Evolutionary conservation across 495 filamentous ascomycete genomes (phyloP).

Genomic region (Aspergillus diversus): DNA sequence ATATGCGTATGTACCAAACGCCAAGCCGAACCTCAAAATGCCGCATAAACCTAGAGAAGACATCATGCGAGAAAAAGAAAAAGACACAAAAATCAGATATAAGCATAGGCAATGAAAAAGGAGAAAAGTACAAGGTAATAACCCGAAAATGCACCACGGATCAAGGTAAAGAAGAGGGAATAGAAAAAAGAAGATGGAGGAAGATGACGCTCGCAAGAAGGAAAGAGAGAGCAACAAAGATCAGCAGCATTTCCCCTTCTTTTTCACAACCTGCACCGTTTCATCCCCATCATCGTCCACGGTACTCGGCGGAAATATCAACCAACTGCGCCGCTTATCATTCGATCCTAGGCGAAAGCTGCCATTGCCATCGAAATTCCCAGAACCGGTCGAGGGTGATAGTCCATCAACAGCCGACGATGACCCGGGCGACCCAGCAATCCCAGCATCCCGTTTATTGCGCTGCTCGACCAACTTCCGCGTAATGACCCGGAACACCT

Average conservation of each 20-base stretch:
- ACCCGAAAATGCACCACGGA: background rate
- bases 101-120: no score
- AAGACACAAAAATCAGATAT: no score
- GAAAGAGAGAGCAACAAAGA: constrained; percentile 4
- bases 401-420: constrained; percentile 25
- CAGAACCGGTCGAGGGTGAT: constrained; percentile 14
- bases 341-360: constrained; percentile 51
- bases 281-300: constrained; percentile 40
- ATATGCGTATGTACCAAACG: background rate
- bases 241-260: constrained; percentile 49
- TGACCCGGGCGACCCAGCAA: constrained; percentile 40
- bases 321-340: constrained; percentile 56
- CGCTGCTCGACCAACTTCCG: constrained; percentile 93
- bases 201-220: background rate
- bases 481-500: constrained; percentile 94
- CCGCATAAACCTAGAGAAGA: background rate
- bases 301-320: constrained; percentile 53
- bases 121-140: background rate
- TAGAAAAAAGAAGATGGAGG: no score
- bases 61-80: no score
- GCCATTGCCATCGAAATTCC: constrained; percentile 36
- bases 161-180: background rate
- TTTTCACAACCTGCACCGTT: constrained; percentile 28
- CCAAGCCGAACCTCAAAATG: constrained; percentile 8
- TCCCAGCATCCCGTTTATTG: constrained; percentile 62